Percentiles rank a stretch among this genome's conserved stretches.
These are phyloP conservation scores for Dissophora ornata DNA, from an alignment of 192 early-diverging fungal species.

Conservation along the genomic window DNA sequence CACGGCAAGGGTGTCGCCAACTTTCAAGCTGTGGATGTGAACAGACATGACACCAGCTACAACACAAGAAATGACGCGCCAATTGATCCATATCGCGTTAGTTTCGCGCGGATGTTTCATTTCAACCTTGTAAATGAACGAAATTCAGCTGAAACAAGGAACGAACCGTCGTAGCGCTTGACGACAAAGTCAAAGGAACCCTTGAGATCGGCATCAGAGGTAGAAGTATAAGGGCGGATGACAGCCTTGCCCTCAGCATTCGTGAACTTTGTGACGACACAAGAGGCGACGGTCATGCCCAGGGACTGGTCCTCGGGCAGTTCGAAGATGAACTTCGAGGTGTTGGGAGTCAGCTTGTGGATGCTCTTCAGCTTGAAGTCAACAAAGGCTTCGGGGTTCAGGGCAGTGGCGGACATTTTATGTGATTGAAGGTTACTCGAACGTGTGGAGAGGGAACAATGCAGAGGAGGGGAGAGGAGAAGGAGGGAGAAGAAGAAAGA, in stretches of 20 bases:
- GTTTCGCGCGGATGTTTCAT: too few species aligned
- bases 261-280: constrained; percentile 78
- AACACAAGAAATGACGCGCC: neutral
- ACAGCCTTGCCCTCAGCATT: constrained; percentile 69
- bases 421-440: too few species aligned
- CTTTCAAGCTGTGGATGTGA: constrained; percentile 68
- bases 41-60: constrained; percentile 62
- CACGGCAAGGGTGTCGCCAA: constrained; percentile 76
- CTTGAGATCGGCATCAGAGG: constrained; percentile 57
- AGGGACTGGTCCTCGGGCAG: constrained; percentile 61
- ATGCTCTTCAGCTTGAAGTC: constrained; percentile 62
- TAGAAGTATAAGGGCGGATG: constrained; percentile 82
- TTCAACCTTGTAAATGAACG: neutral
- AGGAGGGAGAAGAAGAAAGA: constrained; percentile 3
- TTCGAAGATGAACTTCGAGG: constrained; percentile 31
- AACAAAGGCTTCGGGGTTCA: constrained; percentile 58
- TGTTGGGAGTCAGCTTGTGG: constrained; percentile 14
- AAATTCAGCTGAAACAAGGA: too few species aligned
- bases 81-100: too few species aligned
- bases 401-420: constrained; percentile 19
- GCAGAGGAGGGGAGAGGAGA: neutral
- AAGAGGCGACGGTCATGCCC: constrained; percentile 74
- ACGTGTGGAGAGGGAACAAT: neutral
- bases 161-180: constrained; percentile 64
- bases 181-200: constrained; percentile 76